Base-by-base conservation (phyloP, 176 grass and related monocot genomes). In the Coix lacrymajobi region DNA sequence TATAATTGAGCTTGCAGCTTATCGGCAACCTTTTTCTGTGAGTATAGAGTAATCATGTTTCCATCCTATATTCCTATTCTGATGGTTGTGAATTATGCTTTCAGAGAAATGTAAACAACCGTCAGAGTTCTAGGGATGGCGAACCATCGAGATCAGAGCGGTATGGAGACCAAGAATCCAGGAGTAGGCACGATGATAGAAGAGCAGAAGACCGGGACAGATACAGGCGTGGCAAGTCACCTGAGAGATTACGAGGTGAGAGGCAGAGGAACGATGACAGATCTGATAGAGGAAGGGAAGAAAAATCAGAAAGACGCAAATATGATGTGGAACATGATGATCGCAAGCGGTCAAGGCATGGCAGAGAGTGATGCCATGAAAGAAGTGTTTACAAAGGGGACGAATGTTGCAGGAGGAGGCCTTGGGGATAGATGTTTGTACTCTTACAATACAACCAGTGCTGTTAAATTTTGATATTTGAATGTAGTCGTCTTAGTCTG, bases 51-150 rank as follows among this genome's bases (percentile, higher is more conserved):
- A 56, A n/a, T 34, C 29, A 74, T 74, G 30, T 34, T 56, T 20
- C 8, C 7, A 3, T 69, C 49, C 36, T 51, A 66, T 51, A 32
- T 33, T 69, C 49, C 36, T 51, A 66, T 51, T 38, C 40, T 71
- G 11, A 48, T 88, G 8, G 36, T 83, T 5, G 15, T 67, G 39
- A 46, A 36, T 37, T 69, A 24, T 80, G 31, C 51, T 85, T 66
- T 68, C 76, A 94, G 88, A 94, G 66, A 86, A 83, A 82, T 69
- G 31, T 80, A 77, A 86, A 94, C 66, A 81, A 71, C 17, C 80
- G 44, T 60, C 82, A 76, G 84, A 84, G 71, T 69, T 85, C 83
- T 29, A 83, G 87, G 29, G 83, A 78, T 76, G 79, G 75, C 11
- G 79, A 70, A 25, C 45, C 92, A 45, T 90, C 76, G 45, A 90